Conservation (phyloP, 2,329 filamentous ascomycete genomes). For the Colletotrichum melonis region DNA sequence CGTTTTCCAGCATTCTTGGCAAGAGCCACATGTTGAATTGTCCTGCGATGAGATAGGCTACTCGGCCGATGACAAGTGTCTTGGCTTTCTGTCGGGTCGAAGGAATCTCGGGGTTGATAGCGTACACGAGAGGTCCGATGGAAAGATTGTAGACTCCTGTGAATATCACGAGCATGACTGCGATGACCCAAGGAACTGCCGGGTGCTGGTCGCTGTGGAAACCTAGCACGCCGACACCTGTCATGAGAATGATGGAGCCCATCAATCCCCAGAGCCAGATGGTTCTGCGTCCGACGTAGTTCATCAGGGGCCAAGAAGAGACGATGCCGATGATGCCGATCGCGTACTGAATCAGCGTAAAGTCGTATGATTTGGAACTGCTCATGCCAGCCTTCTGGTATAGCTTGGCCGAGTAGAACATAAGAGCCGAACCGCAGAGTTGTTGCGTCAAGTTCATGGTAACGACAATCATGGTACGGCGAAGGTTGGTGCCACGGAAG, state of each 20-base stretch:
- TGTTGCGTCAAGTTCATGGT: constrained; percentile 67
- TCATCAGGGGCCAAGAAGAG: constrained; percentile 55
- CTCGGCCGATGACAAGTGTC: constrained; percentile 38
- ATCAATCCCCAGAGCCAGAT: constrained; percentile 55
- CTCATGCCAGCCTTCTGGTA: constrained; percentile 61
- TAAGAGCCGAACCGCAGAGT: constrained; percentile 63
- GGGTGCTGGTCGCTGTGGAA: constrained; percentile 38
- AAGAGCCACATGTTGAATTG: constrained; percentile 38
- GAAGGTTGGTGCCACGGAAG: constrained; percentile 45
- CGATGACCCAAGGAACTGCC: constrained; percentile 47
- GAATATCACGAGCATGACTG: constrained; percentile 50
- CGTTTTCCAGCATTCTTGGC: constrained; percentile 37
- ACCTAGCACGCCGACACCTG: constrained; percentile 48
- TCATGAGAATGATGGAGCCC: constrained; percentile 47
- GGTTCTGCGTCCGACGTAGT: constrained; percentile 52
- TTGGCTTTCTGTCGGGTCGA: constrained; percentile 39
- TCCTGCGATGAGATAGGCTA: constrained; percentile 32
- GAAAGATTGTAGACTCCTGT: constrained; percentile 56
- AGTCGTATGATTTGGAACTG: constrained; percentile 53
- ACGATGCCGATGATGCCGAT: constrained; percentile 58
- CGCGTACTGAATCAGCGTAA: constrained; percentile 53
- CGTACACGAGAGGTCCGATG: constrained; percentile 50
- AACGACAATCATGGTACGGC: constrained; percentile 52
- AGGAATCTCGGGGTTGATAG: constrained; percentile 55
- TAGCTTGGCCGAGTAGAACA: constrained; percentile 63